A percentile compares a stretch with the other conserved stretches of the same genome.
Evolutionary conservation across 2,329 filamentous ascomycete species (phyloP).

Genomic region (Botrytis cinerea): DNA sequence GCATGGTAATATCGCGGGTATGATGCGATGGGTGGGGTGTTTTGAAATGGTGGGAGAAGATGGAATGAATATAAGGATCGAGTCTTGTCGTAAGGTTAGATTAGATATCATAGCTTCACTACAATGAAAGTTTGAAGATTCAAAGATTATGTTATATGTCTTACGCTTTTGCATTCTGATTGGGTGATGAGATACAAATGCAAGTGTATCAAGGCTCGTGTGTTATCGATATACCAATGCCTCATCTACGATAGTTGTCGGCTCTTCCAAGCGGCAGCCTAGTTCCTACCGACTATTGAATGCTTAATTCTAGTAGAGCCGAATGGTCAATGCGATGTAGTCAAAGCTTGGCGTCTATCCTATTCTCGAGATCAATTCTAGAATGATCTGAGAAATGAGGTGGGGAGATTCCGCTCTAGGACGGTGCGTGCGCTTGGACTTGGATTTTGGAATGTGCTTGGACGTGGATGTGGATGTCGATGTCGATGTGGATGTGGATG

Average conservation of each 20-base stretch:
- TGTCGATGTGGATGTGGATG: background rate
- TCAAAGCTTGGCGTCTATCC: background rate
- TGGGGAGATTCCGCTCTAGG: background rate
- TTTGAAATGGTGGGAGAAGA: background rate
- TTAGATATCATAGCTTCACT: slow-evolving; percentile 3
- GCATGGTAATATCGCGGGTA: background rate
- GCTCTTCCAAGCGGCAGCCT: background rate
- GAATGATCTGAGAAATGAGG: background rate
- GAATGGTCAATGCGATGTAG: background rate
- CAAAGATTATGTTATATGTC: background rate
- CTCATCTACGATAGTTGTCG: background rate
- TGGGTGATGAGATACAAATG: background rate
- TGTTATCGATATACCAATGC: background rate
- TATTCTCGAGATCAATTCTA: background rate
- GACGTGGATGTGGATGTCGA: background rate
- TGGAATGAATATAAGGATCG: background rate
- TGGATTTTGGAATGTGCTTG: background rate
- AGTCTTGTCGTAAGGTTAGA: background rate
- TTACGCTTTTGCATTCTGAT: background rate
- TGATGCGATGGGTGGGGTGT: background rate
- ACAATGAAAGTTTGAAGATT: slow-evolving; percentile 3
- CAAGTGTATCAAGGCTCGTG: background rate
- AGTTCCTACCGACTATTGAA: background rate
- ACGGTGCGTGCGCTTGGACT: background rate
- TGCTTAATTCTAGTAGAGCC: background rate